Base-by-base conservation (phyloP, 2,329 filamentous ascomycete species). In the Amauroascus verrucosus region DNA sequence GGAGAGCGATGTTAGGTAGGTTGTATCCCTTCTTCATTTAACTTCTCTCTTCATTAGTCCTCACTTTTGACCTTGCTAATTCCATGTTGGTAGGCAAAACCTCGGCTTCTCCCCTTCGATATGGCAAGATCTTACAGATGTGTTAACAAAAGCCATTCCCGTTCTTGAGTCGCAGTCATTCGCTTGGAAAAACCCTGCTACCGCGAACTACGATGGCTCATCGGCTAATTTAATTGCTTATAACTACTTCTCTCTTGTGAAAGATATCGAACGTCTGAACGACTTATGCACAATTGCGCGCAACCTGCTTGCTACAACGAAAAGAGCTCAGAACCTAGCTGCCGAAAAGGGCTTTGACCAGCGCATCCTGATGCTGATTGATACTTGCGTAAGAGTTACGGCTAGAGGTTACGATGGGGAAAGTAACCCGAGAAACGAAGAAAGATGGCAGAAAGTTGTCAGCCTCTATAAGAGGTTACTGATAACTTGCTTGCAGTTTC, bases 391-490 rank as follows among this genome's bases (percentile, higher is more conserved):
- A 9, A 72, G 79, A 48, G 80, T 84, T 11, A 83, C 81, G 0
- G 80, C 80, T 7, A 68, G 80, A 58, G 81, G 81, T 0, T 84
- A 81, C 57, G 81, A 84, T 65, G 81, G 81, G 30, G 79, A 82
- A 62, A 77, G 79, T 5, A 78, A 80, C 54, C 76, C 77, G 3
- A 72, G 77, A 51, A 80, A 82, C 54, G 79, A 84, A 65, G 79
- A 82, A 59, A 78, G 79, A 59, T 83, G 80, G 80, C 79, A 83
- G 66, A 77, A 76, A 65, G 78, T 83, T 52, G 79, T 83, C 57
- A 82, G 81, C 62, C 75, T 79, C 3, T 83, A 82, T 67, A 83
- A 84, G 67, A 80, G 81, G 60, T 70, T 84, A 16, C 70, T 84
- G 60, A 83, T 83, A 53, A 82, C 80, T 2, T 80, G 78, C 57